A percentile compares a stretch with the other conserved stretches of the same genome.
Conservation (phyloP, 768 basidiomycete genomes). For the Lactarius indigo region DNA sequence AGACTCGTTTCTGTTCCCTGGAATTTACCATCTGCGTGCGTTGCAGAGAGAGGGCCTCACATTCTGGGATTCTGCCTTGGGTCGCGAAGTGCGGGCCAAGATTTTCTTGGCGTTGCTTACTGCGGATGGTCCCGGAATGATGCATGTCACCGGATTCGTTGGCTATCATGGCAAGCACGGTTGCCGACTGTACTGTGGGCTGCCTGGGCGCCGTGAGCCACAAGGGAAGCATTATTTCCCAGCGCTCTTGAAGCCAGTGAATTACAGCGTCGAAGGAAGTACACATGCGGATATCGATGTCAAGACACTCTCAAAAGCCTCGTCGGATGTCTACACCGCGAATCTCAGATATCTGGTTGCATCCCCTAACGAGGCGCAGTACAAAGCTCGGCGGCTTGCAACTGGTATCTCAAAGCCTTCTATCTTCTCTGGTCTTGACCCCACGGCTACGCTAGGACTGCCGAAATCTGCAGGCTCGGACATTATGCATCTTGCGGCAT, state of each 20-base stretch:
- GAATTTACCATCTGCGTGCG: no score
- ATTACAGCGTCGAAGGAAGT: constrained; percentile 28
- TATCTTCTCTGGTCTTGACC: constrained; percentile 34
- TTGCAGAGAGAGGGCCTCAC: no score
- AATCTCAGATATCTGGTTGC: constrained; percentile 26
- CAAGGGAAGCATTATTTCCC: constrained; percentile 35
- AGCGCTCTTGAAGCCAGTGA: constrained; percentile 29
- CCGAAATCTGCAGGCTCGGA: constrained; percentile 35
- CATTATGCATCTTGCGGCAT: constrained; percentile 37
- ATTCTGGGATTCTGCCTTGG: no score
- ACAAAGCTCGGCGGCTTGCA: constrained; percentile 27
- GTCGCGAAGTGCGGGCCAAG: no score
- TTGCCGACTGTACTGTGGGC: no score
- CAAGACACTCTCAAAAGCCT: neutral
- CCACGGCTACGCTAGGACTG: constrained; percentile 26
- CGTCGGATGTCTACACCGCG: constrained; percentile 17
- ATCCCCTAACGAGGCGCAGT: constrained; percentile 31
- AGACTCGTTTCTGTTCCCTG: no score
- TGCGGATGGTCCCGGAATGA: no score
- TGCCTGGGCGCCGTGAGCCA: constrained; percentile 32
- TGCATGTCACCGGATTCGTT: no score
- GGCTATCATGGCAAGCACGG: no score
- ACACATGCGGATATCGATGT: constrained; percentile 34
- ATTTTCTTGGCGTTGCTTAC: no score
- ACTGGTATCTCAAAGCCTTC: constrained; percentile 39